Conservation (phyloP, 345 rosid genomes). For the Lepidium aucheri region DNA sequence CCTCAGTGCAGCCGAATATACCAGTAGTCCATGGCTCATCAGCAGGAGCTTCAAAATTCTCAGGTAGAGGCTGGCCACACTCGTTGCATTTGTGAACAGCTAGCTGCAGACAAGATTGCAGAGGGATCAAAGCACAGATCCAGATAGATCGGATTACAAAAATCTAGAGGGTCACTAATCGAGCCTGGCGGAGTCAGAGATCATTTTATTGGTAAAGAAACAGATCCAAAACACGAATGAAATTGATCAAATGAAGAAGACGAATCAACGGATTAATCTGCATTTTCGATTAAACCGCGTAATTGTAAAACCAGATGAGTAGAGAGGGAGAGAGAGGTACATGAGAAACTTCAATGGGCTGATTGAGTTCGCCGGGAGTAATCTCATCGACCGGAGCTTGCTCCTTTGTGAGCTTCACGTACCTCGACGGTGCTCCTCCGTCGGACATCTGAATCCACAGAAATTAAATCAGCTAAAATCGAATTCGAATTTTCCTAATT, state of each 20-base stretch:
- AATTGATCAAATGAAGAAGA: background rate
- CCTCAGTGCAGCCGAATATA: conserved; percentile 84
- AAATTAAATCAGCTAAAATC: conserved; percentile 1
- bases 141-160: background rate
- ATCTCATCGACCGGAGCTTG: conserved; percentile 67
- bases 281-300: background rate
- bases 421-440: conserved; percentile 56
- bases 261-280: background rate
- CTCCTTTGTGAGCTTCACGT: conserved; percentile 78
- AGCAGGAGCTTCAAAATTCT: conserved; percentile 69
- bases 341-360: conserved; percentile 93
- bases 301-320: background rate
- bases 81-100: conserved; percentile 67
- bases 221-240: background rate
- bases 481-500: background rate
- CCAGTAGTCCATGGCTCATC: conserved; percentile 97
- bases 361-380: conserved; percentile 95
- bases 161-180: background rate
- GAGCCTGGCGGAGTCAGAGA: background rate
- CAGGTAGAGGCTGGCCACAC: conserved; percentile 90
- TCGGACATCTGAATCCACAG: conserved; percentile 58
- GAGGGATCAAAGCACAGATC: conserved; percentile 3
- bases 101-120: conserved; percentile 36
- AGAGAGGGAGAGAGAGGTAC: conserved; percentile 26
- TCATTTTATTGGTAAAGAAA: background rate